Base-by-base conservation (phyloP, 371 early-diverging fungal genomes). In the Rhizomucor miehei region DNA sequence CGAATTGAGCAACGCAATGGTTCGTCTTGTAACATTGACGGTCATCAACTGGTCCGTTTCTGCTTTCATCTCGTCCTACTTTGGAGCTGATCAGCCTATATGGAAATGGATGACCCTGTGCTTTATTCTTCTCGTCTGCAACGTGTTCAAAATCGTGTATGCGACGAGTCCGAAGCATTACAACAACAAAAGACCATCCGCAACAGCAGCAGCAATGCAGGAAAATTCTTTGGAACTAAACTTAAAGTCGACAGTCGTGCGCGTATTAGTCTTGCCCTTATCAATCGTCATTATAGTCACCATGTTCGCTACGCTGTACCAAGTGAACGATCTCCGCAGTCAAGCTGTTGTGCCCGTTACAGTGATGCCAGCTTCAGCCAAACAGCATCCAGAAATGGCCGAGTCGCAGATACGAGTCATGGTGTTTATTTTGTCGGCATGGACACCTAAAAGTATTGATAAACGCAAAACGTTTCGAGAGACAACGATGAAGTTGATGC, bases 101-200 rank as follows among this genome's bases (percentile, higher is more conserved):
- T 80, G 82, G 81, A 70, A 77, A 14, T 85, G 86, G 84, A 82
- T 85, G 76, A 73, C 75, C 11, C 69, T 75, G 21, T 79, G 81
- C 21, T 57, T 77, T 36, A 74, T 82, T 16, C 59, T 83, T 6
- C 56, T 77, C 11, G 44, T 69, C 5, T 65, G 59, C 25, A 71
- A 77, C 37, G 49, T 77, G 0, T 51, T 73, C 17, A 73, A 71
- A 44, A 57, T 71, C 37, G 54, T 62, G 11, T 48, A 73, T 38
- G 66, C 71, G 6, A 57, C 63, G 13, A 65, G 48, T 38, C 64
- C 69, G 3, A 68, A 69, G 36, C 64, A 64, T 48, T 49, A 64
- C 38, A 59, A 40, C 56, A 65, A 48, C 60, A 62, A 14, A 56
- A 40, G 54, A 60, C 34, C 48, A 16, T 48, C 48, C 2, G 12